Percentiles rank a stretch among this genome's conserved stretches.
Evolutionary conservation across 139 green algal species (phyloP).

Genomic region (Protoeuglena noctilucae): DNA sequence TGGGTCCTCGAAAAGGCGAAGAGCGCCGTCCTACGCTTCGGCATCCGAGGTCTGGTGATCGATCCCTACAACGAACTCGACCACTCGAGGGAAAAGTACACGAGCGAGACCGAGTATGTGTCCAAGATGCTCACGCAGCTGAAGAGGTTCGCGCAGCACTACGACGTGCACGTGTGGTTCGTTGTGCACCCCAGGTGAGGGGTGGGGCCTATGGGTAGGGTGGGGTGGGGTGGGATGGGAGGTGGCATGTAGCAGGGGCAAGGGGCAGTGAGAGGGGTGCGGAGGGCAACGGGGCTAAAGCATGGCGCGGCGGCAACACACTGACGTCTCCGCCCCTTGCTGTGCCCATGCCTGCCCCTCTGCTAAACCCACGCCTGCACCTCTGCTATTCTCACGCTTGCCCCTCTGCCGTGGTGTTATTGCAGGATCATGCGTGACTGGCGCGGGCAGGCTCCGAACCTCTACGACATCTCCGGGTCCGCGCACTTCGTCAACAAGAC

Average conservation of each 20-base stretch:
- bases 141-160: conserved; percentile 53
- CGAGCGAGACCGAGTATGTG: conserved; percentile 88
- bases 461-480: conserved; percentile 83
- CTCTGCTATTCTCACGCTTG: neutral
- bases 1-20: conserved; percentile 73
- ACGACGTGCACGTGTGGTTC: conserved; percentile 91
- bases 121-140: conserved; percentile 77
- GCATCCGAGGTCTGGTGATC: conserved; percentile 88
- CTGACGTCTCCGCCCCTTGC: too few relatives aligned
- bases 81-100: conserved; percentile 33
- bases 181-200: conserved; percentile 77
- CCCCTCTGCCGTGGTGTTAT: neutral
- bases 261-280: too few relatives aligned
- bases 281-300: too few relatives aligned
- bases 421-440: conserved; percentile 65
- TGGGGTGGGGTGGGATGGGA: too few relatives aligned
- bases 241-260: too few relatives aligned
- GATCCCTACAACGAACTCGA: conserved; percentile 98
- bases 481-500: conserved; percentile 96
- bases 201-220: too few relatives aligned
- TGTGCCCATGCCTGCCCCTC: too few relatives aligned
- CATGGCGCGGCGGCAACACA: too few relatives aligned
- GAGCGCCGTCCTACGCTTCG: conserved; percentile 59
- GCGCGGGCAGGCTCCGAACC: conserved; percentile 55
- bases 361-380: neutral